A percentile compares a stretch with the other conserved stretches of the same genome.
These are phyloP conservation scores for Cyberlindnera maritima DNA, from an alignment of 805 yeast genomes.

Conservation along the genomic window DNA sequence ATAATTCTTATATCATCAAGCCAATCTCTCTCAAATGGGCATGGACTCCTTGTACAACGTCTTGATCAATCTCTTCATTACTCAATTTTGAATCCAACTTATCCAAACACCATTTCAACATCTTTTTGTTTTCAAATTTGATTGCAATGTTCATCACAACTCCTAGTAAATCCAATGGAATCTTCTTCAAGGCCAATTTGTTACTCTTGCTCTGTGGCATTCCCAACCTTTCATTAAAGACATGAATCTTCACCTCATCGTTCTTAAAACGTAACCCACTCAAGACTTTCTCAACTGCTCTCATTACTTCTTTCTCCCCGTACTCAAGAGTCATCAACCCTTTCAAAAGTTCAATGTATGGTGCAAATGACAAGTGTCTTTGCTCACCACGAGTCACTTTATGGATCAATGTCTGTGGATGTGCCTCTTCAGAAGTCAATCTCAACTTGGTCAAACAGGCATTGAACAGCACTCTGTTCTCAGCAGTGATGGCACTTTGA, in stretches of 20 bases:
- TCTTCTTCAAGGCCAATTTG: not conserved
- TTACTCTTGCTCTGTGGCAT: not conserved
- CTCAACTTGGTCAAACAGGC: constrained; percentile 3
- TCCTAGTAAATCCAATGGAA: constrained; percentile 17
- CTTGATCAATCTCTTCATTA: not conserved
- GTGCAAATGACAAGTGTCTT: not conserved
- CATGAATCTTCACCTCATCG: not conserved
- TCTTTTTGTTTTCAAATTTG: constrained; percentile 2
- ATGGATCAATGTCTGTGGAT: constrained; percentile 7
- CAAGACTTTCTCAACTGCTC: constrained; percentile 6
- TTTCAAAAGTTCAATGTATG: constrained; percentile 4
- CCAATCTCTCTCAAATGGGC: not conserved
- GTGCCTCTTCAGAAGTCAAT: constrained; percentile 3
- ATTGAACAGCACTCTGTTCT: constrained; percentile 9
- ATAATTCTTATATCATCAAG: not conserved
- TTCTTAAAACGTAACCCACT: constrained; percentile 3
- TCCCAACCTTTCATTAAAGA: not conserved
- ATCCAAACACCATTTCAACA: constrained; percentile 18
- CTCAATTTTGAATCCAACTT: not conserved
- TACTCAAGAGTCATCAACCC: constrained; percentile 10
- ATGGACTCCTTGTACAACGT: not conserved
- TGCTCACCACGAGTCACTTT: not conserved
- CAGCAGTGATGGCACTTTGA: constrained; percentile 2
- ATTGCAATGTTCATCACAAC: constrained; percentile 9
- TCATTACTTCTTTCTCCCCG: constrained; percentile 4